Conservation (phyloP, 345 rosid genomes). For the Crucihimalaya himalaica region DNA sequence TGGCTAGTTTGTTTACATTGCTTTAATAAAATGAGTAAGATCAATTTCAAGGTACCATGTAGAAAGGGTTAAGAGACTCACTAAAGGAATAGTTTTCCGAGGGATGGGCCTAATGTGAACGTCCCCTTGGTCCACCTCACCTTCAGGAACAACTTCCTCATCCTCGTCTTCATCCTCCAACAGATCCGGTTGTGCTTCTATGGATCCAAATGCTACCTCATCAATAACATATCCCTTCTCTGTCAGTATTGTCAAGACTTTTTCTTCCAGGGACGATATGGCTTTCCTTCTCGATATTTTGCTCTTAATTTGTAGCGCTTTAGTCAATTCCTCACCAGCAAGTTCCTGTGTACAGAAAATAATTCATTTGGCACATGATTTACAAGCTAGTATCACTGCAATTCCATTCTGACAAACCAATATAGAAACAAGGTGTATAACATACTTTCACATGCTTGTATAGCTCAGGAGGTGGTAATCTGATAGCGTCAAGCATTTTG, state of each 20-base stretch:
- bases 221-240: constrained; percentile 85
- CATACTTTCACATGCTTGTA: constrained; percentile 86
- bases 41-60: constrained; percentile 22
- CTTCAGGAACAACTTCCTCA: constrained; percentile 95
- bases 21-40: background rate
- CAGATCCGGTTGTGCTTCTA: constrained; percentile 65
- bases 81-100: constrained; percentile 72
- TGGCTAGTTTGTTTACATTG: constrained; percentile 27
- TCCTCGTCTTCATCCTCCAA: constrained; percentile 95
- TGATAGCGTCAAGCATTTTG: constrained; percentile 88
- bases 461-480: constrained; percentile 84
- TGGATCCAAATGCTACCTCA: constrained; percentile 51
- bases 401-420: constrained; percentile 15
- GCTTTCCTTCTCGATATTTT: constrained; percentile 95
- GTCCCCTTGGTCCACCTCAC: constrained; percentile 99
- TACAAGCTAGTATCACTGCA: constrained; percentile 13
- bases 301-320: constrained; percentile 73
- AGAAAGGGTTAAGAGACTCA: constrained; percentile 41
- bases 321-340: constrained; percentile 73
- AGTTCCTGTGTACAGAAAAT: constrained; percentile 60
- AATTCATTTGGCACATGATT: constrained; percentile 19
- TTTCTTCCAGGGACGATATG: constrained; percentile 77
- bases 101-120: constrained; percentile 86
- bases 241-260: constrained; percentile 68
- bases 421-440: constrained; percentile 21